Conservation (phyloP, 179 eudicot species). For the Beta macrorhiza region DNA sequence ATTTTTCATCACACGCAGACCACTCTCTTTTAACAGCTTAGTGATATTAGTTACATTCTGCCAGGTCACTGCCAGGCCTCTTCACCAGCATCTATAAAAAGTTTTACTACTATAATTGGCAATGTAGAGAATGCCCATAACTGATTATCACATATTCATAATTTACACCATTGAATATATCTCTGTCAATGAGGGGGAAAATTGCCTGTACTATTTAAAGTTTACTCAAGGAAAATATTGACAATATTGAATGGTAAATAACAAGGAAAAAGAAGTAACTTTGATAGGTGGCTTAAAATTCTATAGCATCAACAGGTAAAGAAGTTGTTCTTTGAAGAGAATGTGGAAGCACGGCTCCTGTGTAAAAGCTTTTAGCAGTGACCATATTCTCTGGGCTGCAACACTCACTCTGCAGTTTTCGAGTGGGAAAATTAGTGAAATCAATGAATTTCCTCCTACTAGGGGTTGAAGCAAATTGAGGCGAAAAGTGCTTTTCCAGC, state of each 20-base stretch:
- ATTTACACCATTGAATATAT: constrained; percentile 3
- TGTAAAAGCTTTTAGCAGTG: constrained; percentile 46
- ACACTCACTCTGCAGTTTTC: constrained; percentile 26
- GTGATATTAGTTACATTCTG: too few species aligned
- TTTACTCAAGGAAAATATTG: constrained; percentile 1
- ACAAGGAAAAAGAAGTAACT: background rate
- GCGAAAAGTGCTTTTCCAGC: constrained; percentile 29
- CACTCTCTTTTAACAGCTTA: too few species aligned
- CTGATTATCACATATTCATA: constrained; percentile 28
- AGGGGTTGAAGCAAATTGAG: constrained; percentile 27
- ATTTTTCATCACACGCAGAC: too few species aligned
- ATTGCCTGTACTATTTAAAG: background rate
- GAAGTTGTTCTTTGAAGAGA: constrained; percentile 72
- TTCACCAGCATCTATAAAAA: too few species aligned
- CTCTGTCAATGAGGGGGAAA: background rate
- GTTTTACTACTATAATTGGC: too few species aligned
- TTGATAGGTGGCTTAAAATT: constrained; percentile 18
- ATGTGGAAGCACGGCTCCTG: constrained; percentile 49
- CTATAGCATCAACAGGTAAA: constrained; percentile 67
- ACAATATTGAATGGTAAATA: background rate
- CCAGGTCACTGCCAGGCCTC: too few species aligned
- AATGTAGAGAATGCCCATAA: background rate
- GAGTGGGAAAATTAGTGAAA: constrained; percentile 16
- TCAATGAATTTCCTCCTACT: constrained; percentile 26
- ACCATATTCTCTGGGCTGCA: constrained; percentile 50